Conservation (phyloP, 768 basidiomycete genomes). For the Hericium erinaceus region DNA sequence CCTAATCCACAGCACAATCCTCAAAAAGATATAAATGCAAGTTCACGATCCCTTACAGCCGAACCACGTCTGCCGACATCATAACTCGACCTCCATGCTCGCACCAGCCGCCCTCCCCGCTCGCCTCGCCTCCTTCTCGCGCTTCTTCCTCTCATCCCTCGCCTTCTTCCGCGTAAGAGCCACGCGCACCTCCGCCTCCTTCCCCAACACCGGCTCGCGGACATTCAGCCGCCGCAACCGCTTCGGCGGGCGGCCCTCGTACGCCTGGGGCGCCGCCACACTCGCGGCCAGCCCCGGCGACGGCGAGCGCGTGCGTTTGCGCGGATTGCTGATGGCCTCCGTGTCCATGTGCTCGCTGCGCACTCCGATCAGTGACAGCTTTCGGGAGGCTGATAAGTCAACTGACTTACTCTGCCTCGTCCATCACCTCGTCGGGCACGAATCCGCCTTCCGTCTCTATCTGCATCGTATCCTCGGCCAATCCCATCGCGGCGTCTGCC, state of each 20-base stretch:
- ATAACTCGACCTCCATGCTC: conserved; percentile 7
- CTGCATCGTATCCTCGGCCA: conserved; percentile 19
- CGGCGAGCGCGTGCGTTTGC: conserved; percentile 8
- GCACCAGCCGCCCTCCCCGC: neutral
- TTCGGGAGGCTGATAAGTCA: neutral
- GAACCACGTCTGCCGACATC: no score
- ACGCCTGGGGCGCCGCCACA: neutral
- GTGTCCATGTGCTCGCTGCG: neutral
- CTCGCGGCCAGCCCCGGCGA: neutral
- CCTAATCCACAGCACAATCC: no score
- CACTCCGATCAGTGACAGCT: neutral
- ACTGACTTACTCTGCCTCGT: conserved; percentile 2
- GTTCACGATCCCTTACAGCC: no score
- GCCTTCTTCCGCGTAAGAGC: conserved; percentile 1
- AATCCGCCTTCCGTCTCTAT: conserved; percentile 24
- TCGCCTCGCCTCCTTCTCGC: conserved; percentile 4
- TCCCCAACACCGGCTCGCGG: conserved; percentile 5
- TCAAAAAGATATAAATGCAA: no score
- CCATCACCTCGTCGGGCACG: conserved; percentile 1
- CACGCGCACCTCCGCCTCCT: neutral
- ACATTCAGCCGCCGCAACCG: conserved; percentile 1
- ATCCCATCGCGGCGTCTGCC: conserved; percentile 67
- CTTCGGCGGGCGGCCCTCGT: conserved; percentile 6
- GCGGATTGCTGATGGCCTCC: neutral
- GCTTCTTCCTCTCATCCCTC: neutral